These are phyloP conservation scores for Drechslerella stenobrocha DNA, from an alignment of 2,329 filamentous ascomycete species.

Conservation along the genomic window DNA sequence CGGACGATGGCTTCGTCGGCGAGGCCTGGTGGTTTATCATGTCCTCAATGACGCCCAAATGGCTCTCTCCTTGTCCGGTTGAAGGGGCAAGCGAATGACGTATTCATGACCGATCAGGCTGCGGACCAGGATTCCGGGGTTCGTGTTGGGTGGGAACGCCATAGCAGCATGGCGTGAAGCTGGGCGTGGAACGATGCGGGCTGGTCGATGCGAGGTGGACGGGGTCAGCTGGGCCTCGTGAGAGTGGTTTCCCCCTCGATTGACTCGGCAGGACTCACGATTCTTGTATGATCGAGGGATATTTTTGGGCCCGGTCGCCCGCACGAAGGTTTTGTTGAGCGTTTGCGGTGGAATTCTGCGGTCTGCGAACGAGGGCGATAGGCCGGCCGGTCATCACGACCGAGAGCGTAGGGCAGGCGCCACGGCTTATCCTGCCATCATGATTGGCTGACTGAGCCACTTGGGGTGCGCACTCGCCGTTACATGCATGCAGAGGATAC, in stretches of 20 bases:
- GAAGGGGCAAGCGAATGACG: no score
- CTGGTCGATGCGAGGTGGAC: constrained; percentile 31
- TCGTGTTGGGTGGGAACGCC: constrained; percentile 19
- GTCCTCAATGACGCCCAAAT: not conserved
- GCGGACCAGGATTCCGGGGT: constrained; percentile 35
- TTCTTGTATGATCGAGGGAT: no score
- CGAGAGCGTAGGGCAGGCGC: constrained; percentile 25
- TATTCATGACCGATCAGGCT: constrained; percentile 25
- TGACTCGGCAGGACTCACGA: not conserved
- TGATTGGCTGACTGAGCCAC: constrained; percentile 47
- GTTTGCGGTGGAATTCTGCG: no score
- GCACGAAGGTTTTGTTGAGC: no score
- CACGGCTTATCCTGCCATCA: constrained; percentile 37
- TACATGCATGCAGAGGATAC: constrained; percentile 47
- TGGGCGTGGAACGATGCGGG: constrained; percentile 22
- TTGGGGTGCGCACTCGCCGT: constrained; percentile 44
- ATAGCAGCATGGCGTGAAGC: constrained; percentile 8
- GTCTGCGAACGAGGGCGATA: no score
- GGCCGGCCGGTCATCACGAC: no score
- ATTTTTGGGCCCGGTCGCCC: no score
- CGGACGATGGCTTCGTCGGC: no score
- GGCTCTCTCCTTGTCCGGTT: no score
- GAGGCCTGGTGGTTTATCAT: not conserved
- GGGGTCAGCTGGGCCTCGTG: constrained; percentile 41
- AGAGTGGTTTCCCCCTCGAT: constrained; percentile 22